Conservation (phyloP, 1,139 yeast genomes). For the Yamadazyma diospyri region DNA sequence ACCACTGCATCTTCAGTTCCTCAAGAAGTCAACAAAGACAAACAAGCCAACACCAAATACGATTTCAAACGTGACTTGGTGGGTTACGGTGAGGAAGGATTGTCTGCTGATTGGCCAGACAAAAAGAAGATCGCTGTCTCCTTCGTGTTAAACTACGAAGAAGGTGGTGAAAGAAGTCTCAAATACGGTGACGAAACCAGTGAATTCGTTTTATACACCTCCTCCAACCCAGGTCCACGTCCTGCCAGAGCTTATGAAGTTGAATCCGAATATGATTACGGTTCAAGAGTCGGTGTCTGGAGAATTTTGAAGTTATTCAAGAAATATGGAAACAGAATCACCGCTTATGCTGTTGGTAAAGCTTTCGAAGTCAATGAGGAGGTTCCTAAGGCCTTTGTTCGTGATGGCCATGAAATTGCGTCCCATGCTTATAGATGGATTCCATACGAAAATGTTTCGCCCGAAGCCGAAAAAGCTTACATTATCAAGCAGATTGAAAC, state of each 20-base stretch:
- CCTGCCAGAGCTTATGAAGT: slow-evolving; percentile 18
- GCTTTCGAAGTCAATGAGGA: slow-evolving; percentile 28
- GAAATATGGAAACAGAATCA: slow-evolving; percentile 22
- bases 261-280: slow-evolving; percentile 30
- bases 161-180: slow-evolving; percentile 33
- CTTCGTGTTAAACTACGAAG: slow-evolving; percentile 34
- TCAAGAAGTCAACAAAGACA: slow-evolving; percentile 10
- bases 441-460: slow-evolving; percentile 21
- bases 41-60: slow-evolving; percentile 12
- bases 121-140: slow-evolving; percentile 27
- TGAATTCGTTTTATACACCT: slow-evolving; percentile 20
- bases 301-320: slow-evolving; percentile 28
- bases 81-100: slow-evolving; percentile 32
- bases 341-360: slow-evolving; percentile 36
- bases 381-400: slow-evolving; percentile 27
- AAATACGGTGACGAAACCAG: slow-evolving; percentile 29
- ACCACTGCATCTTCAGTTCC: slow-evolving; percentile 12
- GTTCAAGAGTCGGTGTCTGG: slow-evolving; percentile 32
- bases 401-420: slow-evolving; percentile 37
- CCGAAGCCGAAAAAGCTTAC: slow-evolving; percentile 18
- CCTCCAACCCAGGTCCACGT: slow-evolving; percentile 17
- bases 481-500: slow-evolving; percentile 15
- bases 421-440: slow-evolving; percentile 38
- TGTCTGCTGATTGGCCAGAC: slow-evolving; percentile 31
- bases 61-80: slow-evolving; percentile 23